These are phyloP conservation scores for Tuber melanosporum DNA, from an alignment of 495 filamentous ascomycete species.

Conservation along the genomic window DNA sequence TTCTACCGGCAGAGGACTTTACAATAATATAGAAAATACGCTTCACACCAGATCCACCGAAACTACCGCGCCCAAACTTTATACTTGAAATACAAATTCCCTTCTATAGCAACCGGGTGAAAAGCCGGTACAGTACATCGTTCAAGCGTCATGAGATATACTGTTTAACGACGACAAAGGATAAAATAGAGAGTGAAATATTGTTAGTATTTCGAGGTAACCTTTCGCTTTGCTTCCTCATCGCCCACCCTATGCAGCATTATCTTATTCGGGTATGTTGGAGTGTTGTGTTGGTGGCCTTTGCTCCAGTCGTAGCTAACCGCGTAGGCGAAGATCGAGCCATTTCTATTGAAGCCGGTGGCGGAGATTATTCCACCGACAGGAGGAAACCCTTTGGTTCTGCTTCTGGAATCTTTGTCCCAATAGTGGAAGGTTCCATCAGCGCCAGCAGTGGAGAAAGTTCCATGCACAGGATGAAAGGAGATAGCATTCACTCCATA, in stretches of 20 bases:
- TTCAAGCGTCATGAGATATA: neutral
- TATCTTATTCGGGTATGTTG: constrained; percentile 67
- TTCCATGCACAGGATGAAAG: constrained; percentile 73
- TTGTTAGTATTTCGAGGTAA: constrained; percentile 36
- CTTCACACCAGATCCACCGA: neutral
- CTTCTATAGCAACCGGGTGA: neutral
- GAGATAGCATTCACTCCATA: constrained; percentile 82
- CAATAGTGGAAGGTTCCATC: constrained; percentile 89
- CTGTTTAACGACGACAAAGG: neutral
- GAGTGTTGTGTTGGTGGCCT: constrained; percentile 67
- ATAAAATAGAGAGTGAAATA: neutral
- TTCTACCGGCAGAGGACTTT: neutral
- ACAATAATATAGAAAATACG: neutral
- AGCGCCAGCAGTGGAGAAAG: constrained; percentile 81
- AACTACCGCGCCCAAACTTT: neutral
- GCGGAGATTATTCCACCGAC: constrained; percentile 74
- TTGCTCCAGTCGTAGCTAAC: constrained; percentile 95
- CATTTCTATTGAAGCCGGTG: constrained; percentile 67
- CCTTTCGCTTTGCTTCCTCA: constrained; percentile 77
- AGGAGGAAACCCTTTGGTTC: constrained; percentile 79
- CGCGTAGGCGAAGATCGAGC: constrained; percentile 81
- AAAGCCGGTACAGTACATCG: neutral
- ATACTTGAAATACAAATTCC: neutral
- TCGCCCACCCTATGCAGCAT: constrained; percentile 72
- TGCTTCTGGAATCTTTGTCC: constrained; percentile 83